phyloP scores from a whole-genome alignment of 1,284 basidiomycete species.

The Polyporus tsugae region DNA sequence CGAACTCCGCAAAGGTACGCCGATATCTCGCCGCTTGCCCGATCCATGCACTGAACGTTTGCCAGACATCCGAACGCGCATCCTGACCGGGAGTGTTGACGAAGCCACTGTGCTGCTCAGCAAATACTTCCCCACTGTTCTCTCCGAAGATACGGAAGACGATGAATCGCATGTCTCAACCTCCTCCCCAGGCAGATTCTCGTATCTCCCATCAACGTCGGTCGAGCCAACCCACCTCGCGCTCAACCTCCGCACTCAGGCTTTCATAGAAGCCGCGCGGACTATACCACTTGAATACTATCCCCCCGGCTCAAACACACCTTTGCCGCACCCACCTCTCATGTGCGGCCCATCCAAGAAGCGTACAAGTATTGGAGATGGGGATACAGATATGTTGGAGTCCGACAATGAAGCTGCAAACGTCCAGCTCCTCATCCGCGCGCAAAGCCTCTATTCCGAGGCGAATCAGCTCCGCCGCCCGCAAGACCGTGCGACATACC shows the following conservation, averaged over 20 bases:
- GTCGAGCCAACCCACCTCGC: slow-evolving; percentile 76
- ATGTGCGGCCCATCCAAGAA: slow-evolving; percentile 13
- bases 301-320: slow-evolving; percentile 34
- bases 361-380: slow-evolving; percentile 14
- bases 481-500: slow-evolving; percentile 65
- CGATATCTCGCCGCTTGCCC: slow-evolving; percentile 2
- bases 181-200: slow-evolving; percentile 35
- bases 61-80: slow-evolving; percentile 69
- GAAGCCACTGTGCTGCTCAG: slow-evolving; percentile 74
- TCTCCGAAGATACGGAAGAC: slow-evolving; percentile 46
- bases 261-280: slow-evolving; percentile 85
- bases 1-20: slow-evolving; percentile 65
- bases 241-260: slow-evolving; percentile 85
- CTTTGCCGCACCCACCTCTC: slow-evolving; percentile 24
- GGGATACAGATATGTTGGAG: slow-evolving; percentile 32
- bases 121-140: slow-evolving; percentile 73
- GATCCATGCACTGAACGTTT: slow-evolving; percentile 21
- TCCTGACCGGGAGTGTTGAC: slow-evolving; percentile 75
- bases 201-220: slow-evolving; percentile 65
- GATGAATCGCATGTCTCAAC: slow-evolving; percentile 17
- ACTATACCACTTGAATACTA: slow-evolving; percentile 66
- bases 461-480: slow-evolving; percentile 60
- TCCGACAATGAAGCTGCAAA: slow-evolving; percentile 41
- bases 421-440: slow-evolving; percentile 57
- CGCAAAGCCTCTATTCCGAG: slow-evolving; percentile 67